These are phyloP conservation scores for Backusella westeae DNA, from an alignment of 192 early-diverging fungal species.

Conservation along the genomic window DNA sequence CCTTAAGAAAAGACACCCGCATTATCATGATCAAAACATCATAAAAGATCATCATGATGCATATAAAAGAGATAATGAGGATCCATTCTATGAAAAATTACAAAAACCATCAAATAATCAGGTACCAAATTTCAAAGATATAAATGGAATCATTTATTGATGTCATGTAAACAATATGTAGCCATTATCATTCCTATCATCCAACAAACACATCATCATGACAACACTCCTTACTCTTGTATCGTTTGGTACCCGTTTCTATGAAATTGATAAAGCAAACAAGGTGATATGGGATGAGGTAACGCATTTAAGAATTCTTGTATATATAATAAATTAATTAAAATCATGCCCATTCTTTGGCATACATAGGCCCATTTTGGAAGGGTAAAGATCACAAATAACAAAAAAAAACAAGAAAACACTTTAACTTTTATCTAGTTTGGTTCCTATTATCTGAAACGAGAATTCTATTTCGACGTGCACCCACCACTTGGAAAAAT, in stretches of 20 bases:
- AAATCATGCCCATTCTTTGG: neutral
- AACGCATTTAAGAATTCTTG: neutral
- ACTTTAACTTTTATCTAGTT: constrained; percentile 56
- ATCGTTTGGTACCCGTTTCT: constrained; percentile 65
- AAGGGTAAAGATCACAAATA: constrained; percentile 37
- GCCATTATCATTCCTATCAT: neutral
- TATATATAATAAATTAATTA: neutral
- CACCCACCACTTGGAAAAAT: constrained; percentile 99
- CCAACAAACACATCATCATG: constrained; percentile 46
- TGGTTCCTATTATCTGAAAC: constrained; percentile 90
- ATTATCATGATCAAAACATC: neutral
- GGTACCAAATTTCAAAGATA: neutral
- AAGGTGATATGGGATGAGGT: constrained; percentile 70
- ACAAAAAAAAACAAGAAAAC: neutral
- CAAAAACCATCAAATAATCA: neutral
- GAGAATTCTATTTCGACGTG: constrained; percentile 96
- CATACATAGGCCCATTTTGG: constrained; percentile 51
- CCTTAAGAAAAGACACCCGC: neutral
- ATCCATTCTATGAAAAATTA: neutral
- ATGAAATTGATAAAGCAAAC: constrained; percentile 54
- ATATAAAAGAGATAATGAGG: neutral
- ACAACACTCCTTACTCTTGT: constrained; percentile 53
- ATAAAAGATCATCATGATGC: neutral
- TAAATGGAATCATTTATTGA: too few species aligned
- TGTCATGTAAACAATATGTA: neutral